phyloP scores from a whole-genome alignment of 2,329 filamentous ascomycete species.

The Fusarium mangiferae region DNA sequence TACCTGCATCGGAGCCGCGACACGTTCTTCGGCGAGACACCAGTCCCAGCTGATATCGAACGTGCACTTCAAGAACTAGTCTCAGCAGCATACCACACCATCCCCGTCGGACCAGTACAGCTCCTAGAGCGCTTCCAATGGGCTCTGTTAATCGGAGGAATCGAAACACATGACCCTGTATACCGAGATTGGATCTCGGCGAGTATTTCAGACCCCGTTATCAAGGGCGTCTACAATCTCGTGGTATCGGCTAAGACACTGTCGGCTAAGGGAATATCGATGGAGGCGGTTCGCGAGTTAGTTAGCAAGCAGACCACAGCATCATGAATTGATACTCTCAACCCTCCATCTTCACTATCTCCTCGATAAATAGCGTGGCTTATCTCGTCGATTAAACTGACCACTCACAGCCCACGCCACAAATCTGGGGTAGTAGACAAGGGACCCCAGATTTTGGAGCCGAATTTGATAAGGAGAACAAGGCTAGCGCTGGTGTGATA shows the following conservation, averaged over 20 bases:
- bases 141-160: constrained; percentile 26
- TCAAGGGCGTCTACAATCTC: constrained; percentile 19
- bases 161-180: constrained; percentile 33
- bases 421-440: constrained; percentile 11
- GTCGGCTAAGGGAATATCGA: constrained; percentile 6
- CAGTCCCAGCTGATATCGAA: neutral
- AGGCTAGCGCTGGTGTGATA: neutral
- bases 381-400: constrained; percentile 15
- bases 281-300: neutral
- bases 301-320: neutral
- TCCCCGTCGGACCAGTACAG: neutral
- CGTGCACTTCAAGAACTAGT: neutral
- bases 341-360: neutral
- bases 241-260: constrained; percentile 10
- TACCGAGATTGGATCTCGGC: constrained; percentile 33
- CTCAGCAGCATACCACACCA: constrained; percentile 2
- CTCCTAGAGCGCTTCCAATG: constrained; percentile 8
- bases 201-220: constrained; percentile 35
- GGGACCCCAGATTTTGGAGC: constrained; percentile 7
- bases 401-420: accelerated
- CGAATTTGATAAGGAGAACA: neutral
- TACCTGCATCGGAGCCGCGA: neutral
- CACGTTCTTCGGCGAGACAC: neutral
- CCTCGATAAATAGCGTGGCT: neutral
- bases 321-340: neutral